These are phyloP conservation scores for Fusarium brachygibbosum DNA, from an alignment of 2,329 filamentous ascomycete genomes.

Conservation along the genomic window DNA sequence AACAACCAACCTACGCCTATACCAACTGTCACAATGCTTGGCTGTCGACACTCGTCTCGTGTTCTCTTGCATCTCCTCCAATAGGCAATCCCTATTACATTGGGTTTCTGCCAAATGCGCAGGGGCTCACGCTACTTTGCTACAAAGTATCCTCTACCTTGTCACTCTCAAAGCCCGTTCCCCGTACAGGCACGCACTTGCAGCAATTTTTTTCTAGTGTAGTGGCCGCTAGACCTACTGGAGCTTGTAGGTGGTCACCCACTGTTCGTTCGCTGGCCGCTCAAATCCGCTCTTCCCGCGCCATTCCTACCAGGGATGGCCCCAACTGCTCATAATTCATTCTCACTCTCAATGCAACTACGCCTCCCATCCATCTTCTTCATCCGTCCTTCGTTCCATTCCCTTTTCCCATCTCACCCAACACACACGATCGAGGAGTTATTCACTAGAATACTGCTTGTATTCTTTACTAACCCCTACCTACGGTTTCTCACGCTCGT, in stretches of 20 bases:
- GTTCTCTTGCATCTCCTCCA: slow-evolving; percentile 11
- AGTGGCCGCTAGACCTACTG: slow-evolving; percentile 1
- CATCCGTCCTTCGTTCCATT: slow-evolving; percentile 36
- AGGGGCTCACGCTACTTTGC: slow-evolving; percentile 26
- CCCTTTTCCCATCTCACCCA: slow-evolving; percentile 22
- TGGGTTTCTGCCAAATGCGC: slow-evolving; percentile 11
- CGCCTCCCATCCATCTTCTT: slow-evolving; percentile 26
- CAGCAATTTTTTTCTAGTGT: slow-evolving; percentile 28
- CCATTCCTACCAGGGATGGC: slow-evolving; percentile 16
- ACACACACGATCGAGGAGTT: slow-evolving; percentile 25
- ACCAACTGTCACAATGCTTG: slow-evolving; percentile 14
- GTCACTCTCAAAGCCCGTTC: slow-evolving; percentile 5
- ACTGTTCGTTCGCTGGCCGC: slow-evolving; percentile 14
- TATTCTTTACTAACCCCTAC: slow-evolving; percentile 10
- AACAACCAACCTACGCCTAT: not conserved
- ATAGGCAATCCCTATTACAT: slow-evolving; percentile 5
- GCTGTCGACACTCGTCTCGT: not conserved
- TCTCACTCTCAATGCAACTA: slow-evolving; percentile 11
- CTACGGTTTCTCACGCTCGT: slow-evolving; percentile 38
- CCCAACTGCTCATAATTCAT: slow-evolving; percentile 19
- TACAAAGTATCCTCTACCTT: slow-evolving; percentile 31
- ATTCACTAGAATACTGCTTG: slow-evolving; percentile 28
- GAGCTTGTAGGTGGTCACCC: not conserved
- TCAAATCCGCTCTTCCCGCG: slow-evolving; percentile 38
- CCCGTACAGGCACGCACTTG: slow-evolving; percentile 15